A percentile compares a stretch with the other conserved stretches of the same genome.
phyloP scores from a whole-genome alignment of 164 flowering plant genomes.

The Dillenia suffruticosa region DNA sequence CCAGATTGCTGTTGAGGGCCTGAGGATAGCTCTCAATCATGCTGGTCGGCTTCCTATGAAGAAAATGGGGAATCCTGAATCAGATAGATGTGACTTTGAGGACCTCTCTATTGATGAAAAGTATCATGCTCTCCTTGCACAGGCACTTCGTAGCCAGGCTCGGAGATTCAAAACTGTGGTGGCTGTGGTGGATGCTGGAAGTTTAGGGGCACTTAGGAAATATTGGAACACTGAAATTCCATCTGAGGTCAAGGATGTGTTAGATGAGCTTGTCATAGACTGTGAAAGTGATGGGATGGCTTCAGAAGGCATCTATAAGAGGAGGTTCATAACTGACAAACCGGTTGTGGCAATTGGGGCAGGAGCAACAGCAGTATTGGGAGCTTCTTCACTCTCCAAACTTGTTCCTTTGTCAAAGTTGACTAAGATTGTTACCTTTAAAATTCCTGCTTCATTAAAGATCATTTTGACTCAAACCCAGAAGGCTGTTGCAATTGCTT shows the following conservation, averaged over 20 bases:
- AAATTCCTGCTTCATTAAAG: slow-evolving; percentile 64
- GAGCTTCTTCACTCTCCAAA: slow-evolving; percentile 78
- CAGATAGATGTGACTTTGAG: slow-evolving; percentile 30
- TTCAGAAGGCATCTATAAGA: slow-evolving; percentile 18
- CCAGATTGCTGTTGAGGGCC: slow-evolving; percentile 76
- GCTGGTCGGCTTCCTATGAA: slow-evolving; percentile 47
- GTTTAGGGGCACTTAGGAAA: slow-evolving; percentile 70
- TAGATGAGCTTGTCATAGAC: slow-evolving; percentile 36
- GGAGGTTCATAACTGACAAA: slow-evolving; percentile 38
- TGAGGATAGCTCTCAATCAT: slow-evolving; percentile 65
- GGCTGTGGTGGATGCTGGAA: slow-evolving; percentile 77
- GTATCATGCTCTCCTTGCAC: slow-evolving; percentile 65
- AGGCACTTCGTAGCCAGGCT: slow-evolving; percentile 62
- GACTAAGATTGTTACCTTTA: slow-evolving; percentile 50
- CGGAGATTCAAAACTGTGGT: slow-evolving; percentile 64
- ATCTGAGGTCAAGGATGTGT: slow-evolving; percentile 47
- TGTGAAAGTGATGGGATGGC: slow-evolving; percentile 31
- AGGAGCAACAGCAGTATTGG: slow-evolving; percentile 80
- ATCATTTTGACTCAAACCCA: slow-evolving; percentile 54
- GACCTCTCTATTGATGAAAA: slow-evolving; percentile 67
- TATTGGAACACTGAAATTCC: slow-evolving; percentile 84
- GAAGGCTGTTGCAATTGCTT: slow-evolving; percentile 43
- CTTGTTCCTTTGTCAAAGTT: slow-evolving; percentile 62
- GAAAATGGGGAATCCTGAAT: slow-evolving; percentile 13
- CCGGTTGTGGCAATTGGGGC: slow-evolving; percentile 93